Base-by-base conservation (phyloP, 2,329 filamentous ascomycete species). In the Madurella mycetomatis region DNA sequence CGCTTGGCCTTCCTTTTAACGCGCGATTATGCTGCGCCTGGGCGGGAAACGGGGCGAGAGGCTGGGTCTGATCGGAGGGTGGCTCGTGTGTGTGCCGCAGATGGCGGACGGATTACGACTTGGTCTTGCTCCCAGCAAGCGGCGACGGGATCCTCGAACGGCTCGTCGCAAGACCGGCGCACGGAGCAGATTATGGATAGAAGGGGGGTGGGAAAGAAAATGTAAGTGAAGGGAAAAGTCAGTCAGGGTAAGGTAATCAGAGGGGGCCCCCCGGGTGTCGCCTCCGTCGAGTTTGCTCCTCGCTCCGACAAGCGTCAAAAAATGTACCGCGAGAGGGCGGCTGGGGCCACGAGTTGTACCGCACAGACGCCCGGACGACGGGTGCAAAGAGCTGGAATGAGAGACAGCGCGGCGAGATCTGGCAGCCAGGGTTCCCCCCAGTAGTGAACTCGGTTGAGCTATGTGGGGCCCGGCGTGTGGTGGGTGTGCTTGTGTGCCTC, bases 11-110 rank as follows among this genome's bases (percentile, higher is more conserved):
- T 62, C 34, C 53, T 62, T 66, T 73, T 74, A 67, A 73, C 73
- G 73, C 72, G 73, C 73, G 72, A 74, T 75, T 74, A 73, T 66
- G 66, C 66, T 72, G 69, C 70, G 70, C 65, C 69, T 72, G 70
- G 25, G 66, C 63, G 64, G 58, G 64, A 67, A 64, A 4, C 58
- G 61, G 60, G 62, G 53, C 59, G 62, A 40, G 53, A 51, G 52
- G 41, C 45, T 51, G 46, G 52, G 34, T 47, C 44, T 41, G 44
- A 42, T 53, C 11, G 34, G 13, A 37, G 13, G 34, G 34, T 37
- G 34, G 34, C 34, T 37, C 34, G 34, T 37, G 34, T 11, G 34
- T 37, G 25, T 48, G 45, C 44, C 32, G 32, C 39, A 25, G 41
- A 19, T 32, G 43, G 43, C 12, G 17, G 41, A 37, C 15, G 37